phyloP scores from a whole-genome alignment of 2,329 filamentous ascomycete species.

The Diplodia scrobiculata region DNA sequence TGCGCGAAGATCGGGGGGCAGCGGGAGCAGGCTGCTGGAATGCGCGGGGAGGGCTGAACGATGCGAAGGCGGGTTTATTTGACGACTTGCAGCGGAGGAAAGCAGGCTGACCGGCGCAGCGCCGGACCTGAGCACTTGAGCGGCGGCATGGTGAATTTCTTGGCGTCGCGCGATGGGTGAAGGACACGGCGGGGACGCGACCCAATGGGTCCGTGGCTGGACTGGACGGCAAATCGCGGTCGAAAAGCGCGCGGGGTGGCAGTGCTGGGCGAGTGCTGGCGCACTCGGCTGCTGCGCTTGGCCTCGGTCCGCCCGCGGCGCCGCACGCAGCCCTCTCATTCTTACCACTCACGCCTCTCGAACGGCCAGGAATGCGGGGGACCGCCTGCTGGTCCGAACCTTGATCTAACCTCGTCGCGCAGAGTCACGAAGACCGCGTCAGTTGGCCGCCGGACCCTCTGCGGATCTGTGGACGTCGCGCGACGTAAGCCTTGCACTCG shows the following conservation, averaged over 20 bases:
- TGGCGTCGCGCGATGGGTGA: slow-evolving; percentile 21
- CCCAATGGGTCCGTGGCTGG: slow-evolving; percentile 10
- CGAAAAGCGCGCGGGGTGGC: slow-evolving; percentile 12
- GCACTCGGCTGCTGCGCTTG: slow-evolving; percentile 4
- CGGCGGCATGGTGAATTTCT: slow-evolving; percentile 9
- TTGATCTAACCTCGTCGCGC: slow-evolving; percentile 19
- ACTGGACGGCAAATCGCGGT: slow-evolving; percentile 26
- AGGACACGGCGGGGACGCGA: slow-evolving; percentile 1
- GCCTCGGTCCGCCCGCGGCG: neutral
- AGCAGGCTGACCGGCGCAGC: slow-evolving; percentile 11
- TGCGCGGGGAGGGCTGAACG: slow-evolving; percentile 10
- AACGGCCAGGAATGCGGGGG: slow-evolving; percentile 2
- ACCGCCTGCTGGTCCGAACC: slow-evolving; percentile 5
- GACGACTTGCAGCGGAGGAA: neutral
- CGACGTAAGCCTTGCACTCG: slow-evolving; percentile 1
- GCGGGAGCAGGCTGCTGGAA: neutral
- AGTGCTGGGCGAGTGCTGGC: neutral
- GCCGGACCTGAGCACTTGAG: slow-evolving; percentile 16
- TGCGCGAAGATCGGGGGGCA: slow-evolving; percentile 20
- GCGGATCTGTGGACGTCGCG: slow-evolving; percentile 3
- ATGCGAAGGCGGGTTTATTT: slow-evolving; percentile 2
- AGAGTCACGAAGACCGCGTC: no score
- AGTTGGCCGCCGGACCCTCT: neutral
- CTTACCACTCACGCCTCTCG: neutral
- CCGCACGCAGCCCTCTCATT: neutral